A percentile compares a stretch with the other conserved stretches of the same genome.
Conservation (phyloP, 495 filamentous ascomycete species). For the Neurospora sp. region DNA sequence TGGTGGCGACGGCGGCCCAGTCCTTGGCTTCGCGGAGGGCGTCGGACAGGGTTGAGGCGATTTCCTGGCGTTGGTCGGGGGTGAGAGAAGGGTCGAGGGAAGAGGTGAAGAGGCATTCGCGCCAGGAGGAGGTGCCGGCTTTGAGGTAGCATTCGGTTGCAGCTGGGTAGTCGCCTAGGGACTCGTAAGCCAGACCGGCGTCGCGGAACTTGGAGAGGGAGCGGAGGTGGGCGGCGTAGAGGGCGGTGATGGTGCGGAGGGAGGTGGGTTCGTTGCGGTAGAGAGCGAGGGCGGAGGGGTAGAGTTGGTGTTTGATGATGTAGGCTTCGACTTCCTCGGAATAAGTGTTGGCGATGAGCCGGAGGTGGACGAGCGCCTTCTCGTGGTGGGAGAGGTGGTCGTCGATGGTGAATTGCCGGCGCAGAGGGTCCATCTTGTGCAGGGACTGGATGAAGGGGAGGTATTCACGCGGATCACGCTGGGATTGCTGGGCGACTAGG, state of each 20-base stretch:
- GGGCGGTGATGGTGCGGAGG: conserved; percentile 48
- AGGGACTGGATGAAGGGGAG: conserved; percentile 85
- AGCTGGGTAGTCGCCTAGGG: conserved; percentile 55
- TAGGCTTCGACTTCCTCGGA: conserved; percentile 73
- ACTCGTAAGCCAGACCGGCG: conserved; percentile 83
- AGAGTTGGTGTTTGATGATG: conserved; percentile 67
- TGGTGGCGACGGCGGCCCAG: conserved; percentile 64
- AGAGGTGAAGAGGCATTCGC: conserved; percentile 74
- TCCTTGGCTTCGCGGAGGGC: conserved; percentile 71
- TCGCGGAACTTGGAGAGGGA: conserved; percentile 67
- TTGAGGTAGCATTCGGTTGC: conserved; percentile 73
- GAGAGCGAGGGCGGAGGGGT: conserved; percentile 63
- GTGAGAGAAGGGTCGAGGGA: conserved; percentile 50
- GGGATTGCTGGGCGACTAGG: conserved; percentile 87
- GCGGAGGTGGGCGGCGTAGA: conserved; percentile 73
- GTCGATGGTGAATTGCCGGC: conserved; percentile 76
- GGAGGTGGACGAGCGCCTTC: conserved; percentile 72
- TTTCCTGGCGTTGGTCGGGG: conserved; percentile 45
- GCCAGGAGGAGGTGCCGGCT: conserved; percentile 67
- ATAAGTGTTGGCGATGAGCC: conserved; percentile 36
- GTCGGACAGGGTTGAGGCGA: conserved; percentile 59
- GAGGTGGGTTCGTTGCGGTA: conserved; percentile 67
- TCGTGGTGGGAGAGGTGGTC: conserved; percentile 63
- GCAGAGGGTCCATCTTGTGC: conserved; percentile 56
- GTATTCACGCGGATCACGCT: conserved; percentile 93